Percentiles rank a stretch among this genome's conserved stretches.
These are phyloP conservation scores for Oryza punctata DNA, from an alignment of 176 grass and related monocot genomes.

Conservation along the genomic window DNA sequence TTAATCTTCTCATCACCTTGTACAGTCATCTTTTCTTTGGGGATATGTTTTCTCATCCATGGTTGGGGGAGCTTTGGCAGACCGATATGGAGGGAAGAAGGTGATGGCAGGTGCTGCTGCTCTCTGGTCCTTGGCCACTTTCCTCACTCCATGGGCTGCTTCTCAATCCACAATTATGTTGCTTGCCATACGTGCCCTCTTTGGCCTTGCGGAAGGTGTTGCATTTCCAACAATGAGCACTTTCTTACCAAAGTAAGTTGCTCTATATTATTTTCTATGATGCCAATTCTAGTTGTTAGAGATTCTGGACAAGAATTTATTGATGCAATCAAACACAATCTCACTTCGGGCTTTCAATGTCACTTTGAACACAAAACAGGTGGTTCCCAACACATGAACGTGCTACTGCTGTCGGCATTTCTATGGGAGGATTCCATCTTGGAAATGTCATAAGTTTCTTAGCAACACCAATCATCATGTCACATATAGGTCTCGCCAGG, in stretches of 20 bases:
- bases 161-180: conserved; percentile 66
- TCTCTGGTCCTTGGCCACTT: conserved; percentile 91
- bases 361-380: conserved; percentile 51
- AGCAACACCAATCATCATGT: conserved; percentile 74
- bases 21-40: conserved; percentile 96
- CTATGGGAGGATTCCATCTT: conserved; percentile 97
- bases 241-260: conserved; percentile 76
- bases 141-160: conserved; percentile 93
- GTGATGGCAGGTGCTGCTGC: conserved; percentile 83
- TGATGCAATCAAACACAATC: conserved; percentile 5
- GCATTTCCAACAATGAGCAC: conserved; percentile 99
- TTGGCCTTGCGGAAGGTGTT: conserved; percentile 90
- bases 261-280: neutral
- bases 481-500: conserved; percentile 64
- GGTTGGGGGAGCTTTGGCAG: conserved; percentile 88
- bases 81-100: conserved; percentile 88
- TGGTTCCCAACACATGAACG: conserved; percentile 95
- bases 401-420: conserved; percentile 80
- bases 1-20: conserved; percentile 11
- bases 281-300: conserved; percentile 13
- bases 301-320: conserved; percentile 9
- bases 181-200: conserved; percentile 70
- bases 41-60: conserved; percentile 91
- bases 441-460: conserved; percentile 98
- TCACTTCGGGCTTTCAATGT: conserved; percentile 28